Percentiles rank a stretch among this genome's conserved stretches.
phyloP scores from a whole-genome alignment of 2,329 filamentous ascomycete genomes.

The Ophiostoma triangulosporum region DNA sequence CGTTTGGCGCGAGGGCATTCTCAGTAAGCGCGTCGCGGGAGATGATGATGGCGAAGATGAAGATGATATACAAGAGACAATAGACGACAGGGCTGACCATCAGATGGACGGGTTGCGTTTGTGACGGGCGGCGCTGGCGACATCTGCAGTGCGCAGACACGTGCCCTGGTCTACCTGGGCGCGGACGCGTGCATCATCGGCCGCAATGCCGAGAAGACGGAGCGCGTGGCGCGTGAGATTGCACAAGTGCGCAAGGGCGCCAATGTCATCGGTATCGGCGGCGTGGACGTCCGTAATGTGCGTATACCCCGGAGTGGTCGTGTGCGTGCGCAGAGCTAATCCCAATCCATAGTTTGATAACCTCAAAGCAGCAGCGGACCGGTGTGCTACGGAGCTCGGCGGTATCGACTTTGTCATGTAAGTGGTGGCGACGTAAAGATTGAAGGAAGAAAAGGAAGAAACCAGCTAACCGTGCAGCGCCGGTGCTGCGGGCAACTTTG shows the following conservation, averaged over 20 bases:
- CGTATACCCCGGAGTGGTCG: background rate
- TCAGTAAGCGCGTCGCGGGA: slow-evolving; percentile 38
- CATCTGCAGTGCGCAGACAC: slow-evolving; percentile 88
- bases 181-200: slow-evolving; percentile 91
- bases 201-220: slow-evolving; percentile 78
- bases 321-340: background rate
- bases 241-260: slow-evolving; percentile 63
- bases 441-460: background rate
- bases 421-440: slow-evolving; percentile 18
- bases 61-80: background rate
- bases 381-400: slow-evolving; percentile 71
- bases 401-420: slow-evolving; percentile 88
- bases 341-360: slow-evolving; percentile 35
- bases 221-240: slow-evolving; percentile 66
- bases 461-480: slow-evolving; percentile 40
- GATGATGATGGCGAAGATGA: background rate
- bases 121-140: slow-evolving; percentile 89
- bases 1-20: slow-evolving; percentile 78
- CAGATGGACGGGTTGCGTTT: slow-evolving; percentile 80
- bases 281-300: slow-evolving; percentile 57
- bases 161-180: slow-evolving; percentile 79
- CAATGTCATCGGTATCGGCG: slow-evolving; percentile 76
- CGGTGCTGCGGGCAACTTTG: slow-evolving; percentile 90
- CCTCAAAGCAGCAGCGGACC: slow-evolving; percentile 60
- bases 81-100: background rate